Conservation (phyloP, 1,284 basidiomycete genomes). For the Flammula alnicola region DNA sequence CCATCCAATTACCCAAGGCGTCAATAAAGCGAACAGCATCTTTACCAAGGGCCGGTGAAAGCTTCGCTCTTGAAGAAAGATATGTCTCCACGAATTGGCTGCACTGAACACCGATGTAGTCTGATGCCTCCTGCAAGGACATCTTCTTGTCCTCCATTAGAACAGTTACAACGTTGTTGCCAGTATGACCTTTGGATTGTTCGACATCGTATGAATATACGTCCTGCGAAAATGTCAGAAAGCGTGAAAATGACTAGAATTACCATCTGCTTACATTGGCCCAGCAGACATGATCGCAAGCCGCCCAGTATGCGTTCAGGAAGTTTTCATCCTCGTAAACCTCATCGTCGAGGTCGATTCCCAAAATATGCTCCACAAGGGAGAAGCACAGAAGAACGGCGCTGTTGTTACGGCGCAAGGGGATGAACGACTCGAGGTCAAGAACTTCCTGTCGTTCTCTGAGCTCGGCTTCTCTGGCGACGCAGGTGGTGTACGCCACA, state of each 20-base stretch:
- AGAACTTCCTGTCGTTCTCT: constrained; percentile 60
- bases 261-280: constrained; percentile 61
- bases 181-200: constrained; percentile 66
- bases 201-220: constrained; percentile 78
- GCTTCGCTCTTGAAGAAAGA: constrained; percentile 43
- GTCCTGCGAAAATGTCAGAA: constrained; percentile 45
- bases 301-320: constrained; percentile 58
- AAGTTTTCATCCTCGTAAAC: constrained; percentile 61
- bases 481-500: constrained; percentile 59
- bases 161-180: constrained; percentile 71
- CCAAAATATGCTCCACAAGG: constrained; percentile 63
- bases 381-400: constrained; percentile 67
- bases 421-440: constrained; percentile 53
- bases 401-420: constrained; percentile 68
- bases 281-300: constrained; percentile 72
- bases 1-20: constrained; percentile 53
- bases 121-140: constrained; percentile 61
- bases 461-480: constrained; percentile 62
- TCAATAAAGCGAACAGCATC: constrained; percentile 53
- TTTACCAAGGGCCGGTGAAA: constrained; percentile 53
- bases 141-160: constrained; percentile 59
- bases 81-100: constrained; percentile 55
- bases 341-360: constrained; percentile 64
- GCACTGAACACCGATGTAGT: constrained; percentile 60
- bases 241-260: background rate